Conservation (phyloP, 1,284 basidiomycete species). For the Hemileia vastatrix region DNA sequence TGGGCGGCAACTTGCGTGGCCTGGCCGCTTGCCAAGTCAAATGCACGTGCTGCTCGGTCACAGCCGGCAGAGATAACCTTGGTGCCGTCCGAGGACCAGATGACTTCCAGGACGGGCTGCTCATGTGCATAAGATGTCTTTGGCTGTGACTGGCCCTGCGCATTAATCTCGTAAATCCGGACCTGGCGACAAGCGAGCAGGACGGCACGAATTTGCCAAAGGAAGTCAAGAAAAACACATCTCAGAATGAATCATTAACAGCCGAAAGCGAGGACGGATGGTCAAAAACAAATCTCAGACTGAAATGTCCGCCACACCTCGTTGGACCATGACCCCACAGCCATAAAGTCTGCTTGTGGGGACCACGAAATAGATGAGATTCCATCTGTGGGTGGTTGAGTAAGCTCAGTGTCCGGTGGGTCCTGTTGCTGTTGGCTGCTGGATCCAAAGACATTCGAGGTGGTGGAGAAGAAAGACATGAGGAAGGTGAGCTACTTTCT, state of each 20-base stretch:
- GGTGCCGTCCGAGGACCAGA: conserved; percentile 72
- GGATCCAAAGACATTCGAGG: conserved; percentile 12
- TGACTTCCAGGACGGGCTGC: conserved; percentile 67
- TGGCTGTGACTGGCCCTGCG: conserved; percentile 53
- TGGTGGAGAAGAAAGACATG: conserved; percentile 20
- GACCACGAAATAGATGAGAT: conserved; percentile 43
- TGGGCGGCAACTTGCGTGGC: conserved; percentile 64
- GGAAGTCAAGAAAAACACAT: background rate
- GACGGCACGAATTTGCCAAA: background rate
- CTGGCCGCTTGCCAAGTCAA: conserved; percentile 62
- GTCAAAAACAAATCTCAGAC: too few relatives aligned
- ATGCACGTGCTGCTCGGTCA: conserved; percentile 65
- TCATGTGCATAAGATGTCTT: conserved; percentile 76
- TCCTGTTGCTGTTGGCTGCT: conserved; percentile 10
- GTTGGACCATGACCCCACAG: conserved; percentile 46
- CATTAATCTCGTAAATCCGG: conserved; percentile 53
- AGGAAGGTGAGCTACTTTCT: too few relatives aligned
- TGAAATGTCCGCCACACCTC: too few relatives aligned
- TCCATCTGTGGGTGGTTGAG: conserved; percentile 42
- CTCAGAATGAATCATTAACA: background rate
- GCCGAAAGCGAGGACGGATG: too few relatives aligned
- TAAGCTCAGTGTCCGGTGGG: conserved; percentile 14
- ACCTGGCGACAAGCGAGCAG: conserved; percentile 46
- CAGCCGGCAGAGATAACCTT: conserved; percentile 76
- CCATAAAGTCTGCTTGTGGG: conserved; percentile 46